phyloP scores from a whole-genome alignment of 257 asterid genomes.

The Plantago elongata region DNA sequence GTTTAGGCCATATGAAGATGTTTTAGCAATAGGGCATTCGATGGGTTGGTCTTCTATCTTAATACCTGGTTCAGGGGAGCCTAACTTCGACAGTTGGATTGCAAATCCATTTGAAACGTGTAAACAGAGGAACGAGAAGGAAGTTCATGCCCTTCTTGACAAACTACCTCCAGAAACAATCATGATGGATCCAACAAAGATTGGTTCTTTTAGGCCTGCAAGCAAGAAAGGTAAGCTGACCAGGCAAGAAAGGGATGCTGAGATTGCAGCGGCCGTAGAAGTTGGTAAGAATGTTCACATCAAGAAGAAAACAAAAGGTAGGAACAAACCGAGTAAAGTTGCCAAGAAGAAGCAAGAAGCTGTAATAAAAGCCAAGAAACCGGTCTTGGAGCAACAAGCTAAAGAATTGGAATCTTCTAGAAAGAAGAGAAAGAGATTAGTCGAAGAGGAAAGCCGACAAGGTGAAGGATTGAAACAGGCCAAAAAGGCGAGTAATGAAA shows the following conservation, averaged over 20 bases:
- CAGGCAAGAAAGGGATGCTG: conserved; percentile 52
- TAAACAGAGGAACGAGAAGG: conserved; percentile 86
- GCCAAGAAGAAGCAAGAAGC: conserved; percentile 76
- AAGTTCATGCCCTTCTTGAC: conserved; percentile 79
- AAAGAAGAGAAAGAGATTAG: conserved; percentile 52
- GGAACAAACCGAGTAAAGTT: conserved; percentile 73
- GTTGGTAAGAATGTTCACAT: conserved; percentile 42
- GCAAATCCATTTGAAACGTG: conserved; percentile 85
- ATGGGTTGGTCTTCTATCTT: conserved; percentile 80
- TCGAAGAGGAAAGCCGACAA: conserved; percentile 30
- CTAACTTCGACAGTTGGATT: conserved; percentile 87
- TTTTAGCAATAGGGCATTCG: conserved; percentile 80
- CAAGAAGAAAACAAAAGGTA: conserved; percentile 87
- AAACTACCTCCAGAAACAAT: conserved; percentile 94
- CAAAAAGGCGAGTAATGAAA: background rate
- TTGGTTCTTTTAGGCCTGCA: conserved; percentile 62
- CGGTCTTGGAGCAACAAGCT: conserved; percentile 42
- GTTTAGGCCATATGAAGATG: conserved; percentile 92
- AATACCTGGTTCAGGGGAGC: conserved; percentile 85
- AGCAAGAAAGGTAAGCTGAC: conserved; percentile 48
- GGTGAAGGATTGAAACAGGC: too few species aligned
- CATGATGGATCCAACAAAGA: conserved; percentile 88
- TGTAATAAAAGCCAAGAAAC: conserved; percentile 59
- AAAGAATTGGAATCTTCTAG: conserved; percentile 27
- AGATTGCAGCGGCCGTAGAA: conserved; percentile 60